Conservation (phyloP, 805 yeast genomes). For the Wickerhamomyces subpelliculosus region DNA sequence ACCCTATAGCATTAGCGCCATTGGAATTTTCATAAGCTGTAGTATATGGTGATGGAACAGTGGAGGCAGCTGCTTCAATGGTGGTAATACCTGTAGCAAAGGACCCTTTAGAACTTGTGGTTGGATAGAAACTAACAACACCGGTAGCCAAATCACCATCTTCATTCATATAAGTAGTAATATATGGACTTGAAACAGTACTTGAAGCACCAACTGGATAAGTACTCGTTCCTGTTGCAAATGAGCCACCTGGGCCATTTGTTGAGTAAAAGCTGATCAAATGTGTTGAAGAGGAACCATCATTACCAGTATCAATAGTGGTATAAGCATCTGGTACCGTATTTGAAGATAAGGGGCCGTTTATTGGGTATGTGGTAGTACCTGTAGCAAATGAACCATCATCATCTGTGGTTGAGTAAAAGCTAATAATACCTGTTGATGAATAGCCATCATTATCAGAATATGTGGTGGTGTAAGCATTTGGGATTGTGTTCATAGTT, state of each 20-base stretch:
- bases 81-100: neutral
- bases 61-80: neutral
- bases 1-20: neutral
- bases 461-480: constrained; percentile 3
- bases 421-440: constrained; percentile 1
- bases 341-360: neutral
- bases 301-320: too few relatives aligned
- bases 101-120: neutral
- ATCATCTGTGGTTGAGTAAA: neutral
- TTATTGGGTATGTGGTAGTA: neutral
- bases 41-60: neutral
- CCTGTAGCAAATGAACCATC: neutral
- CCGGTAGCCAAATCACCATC: neutral
- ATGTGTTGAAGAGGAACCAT: too few relatives aligned
- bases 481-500: neutral
- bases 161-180: neutral
- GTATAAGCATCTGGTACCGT: neutral
- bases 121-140: neutral
- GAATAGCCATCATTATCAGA: neutral
- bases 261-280: too few relatives aligned
- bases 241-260: too few relatives aligned
- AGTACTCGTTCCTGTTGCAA: too few relatives aligned
- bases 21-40: neutral
- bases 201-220: neutral
- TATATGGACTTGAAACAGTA: neutral